Evolutionary conservation across 2,329 filamentous ascomycete species (phyloP).

Genomic region (Nakataea oryzae): DNA sequence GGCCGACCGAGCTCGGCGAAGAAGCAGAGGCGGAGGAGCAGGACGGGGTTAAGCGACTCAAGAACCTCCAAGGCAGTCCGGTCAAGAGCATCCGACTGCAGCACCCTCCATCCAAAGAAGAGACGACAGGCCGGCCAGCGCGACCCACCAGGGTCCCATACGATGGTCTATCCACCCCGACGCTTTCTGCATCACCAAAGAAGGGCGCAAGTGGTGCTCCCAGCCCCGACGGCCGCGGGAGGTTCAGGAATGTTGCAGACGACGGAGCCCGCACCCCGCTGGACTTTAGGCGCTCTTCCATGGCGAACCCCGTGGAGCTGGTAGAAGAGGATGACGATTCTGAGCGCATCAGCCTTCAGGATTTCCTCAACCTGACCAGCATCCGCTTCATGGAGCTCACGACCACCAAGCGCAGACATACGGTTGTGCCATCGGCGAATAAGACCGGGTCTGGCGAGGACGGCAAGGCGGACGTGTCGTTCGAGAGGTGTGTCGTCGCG

Average conservation of each 20-base stretch:
- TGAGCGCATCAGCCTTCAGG: conserved; percentile 69
- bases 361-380: conserved; percentile 90
- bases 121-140: conserved; percentile 50
- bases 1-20: conserved; percentile 60
- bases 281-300: neutral
- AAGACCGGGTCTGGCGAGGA: conserved; percentile 21
- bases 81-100: conserved; percentile 66
- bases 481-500: conserved; percentile 76
- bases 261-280: conserved; percentile 22
- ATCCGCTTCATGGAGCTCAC: conserved; percentile 98
- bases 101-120: conserved; percentile 56
- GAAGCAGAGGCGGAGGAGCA: conserved; percentile 50
- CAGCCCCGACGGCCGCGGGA: conserved; percentile 45
- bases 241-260: conserved; percentile 43
- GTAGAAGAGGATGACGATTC: conserved; percentile 38
- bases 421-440: conserved; percentile 47
- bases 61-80: conserved; percentile 61
- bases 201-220: conserved; percentile 29
- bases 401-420: conserved; percentile 89
- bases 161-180: conserved; percentile 26
- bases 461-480: conserved; percentile 38
- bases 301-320: conserved; percentile 13
- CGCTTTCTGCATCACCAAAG: conserved; percentile 34
- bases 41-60: conserved; percentile 58
- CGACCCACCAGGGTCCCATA: conserved; percentile 29